Conservation (phyloP, 192 early-diverging fungal species). For the Podila clonocystis region DNA sequence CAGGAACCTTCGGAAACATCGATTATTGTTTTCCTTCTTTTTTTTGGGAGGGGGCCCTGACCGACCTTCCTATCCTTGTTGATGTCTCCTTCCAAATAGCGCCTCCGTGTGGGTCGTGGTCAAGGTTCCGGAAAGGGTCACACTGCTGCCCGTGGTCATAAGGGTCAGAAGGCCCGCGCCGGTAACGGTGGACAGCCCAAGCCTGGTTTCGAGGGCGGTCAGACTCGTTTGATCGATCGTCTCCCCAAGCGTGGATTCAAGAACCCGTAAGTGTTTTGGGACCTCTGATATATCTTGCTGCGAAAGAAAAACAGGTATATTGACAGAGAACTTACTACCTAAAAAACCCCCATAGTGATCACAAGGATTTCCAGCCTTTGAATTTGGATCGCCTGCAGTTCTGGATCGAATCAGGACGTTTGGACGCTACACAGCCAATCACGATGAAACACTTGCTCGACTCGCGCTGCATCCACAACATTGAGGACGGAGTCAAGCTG, state of each 20-base stretch:
- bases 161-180: conserved; percentile 87
- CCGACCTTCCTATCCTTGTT: not conserved
- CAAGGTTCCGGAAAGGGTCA: conserved; percentile 90
- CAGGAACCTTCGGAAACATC: not conserved
- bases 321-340: not conserved
- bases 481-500: conserved; percentile 90
- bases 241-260: conserved; percentile 91
- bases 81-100: conserved; percentile 29
- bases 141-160: conserved; percentile 90
- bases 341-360: conserved; percentile 56
- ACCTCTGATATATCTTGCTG: not conserved
- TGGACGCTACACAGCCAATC: conserved; percentile 84
- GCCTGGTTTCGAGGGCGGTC: conserved; percentile 94
- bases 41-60: not conserved
- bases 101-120: conserved; percentile 80
- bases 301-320: not conserved
- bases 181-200: conserved; percentile 76
- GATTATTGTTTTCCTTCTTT: too few relatives aligned
- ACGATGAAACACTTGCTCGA: conserved; percentile 82
- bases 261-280: conserved; percentile 58
- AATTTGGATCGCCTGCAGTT: conserved; percentile 92
- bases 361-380: conserved; percentile 74
- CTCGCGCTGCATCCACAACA: conserved; percentile 72
- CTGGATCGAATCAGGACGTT: conserved; percentile 86
- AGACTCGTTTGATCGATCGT: conserved; percentile 82